phyloP scores from a whole-genome alignment of 2,329 filamentous ascomycete species.

The Xylaria sp. region DNA sequence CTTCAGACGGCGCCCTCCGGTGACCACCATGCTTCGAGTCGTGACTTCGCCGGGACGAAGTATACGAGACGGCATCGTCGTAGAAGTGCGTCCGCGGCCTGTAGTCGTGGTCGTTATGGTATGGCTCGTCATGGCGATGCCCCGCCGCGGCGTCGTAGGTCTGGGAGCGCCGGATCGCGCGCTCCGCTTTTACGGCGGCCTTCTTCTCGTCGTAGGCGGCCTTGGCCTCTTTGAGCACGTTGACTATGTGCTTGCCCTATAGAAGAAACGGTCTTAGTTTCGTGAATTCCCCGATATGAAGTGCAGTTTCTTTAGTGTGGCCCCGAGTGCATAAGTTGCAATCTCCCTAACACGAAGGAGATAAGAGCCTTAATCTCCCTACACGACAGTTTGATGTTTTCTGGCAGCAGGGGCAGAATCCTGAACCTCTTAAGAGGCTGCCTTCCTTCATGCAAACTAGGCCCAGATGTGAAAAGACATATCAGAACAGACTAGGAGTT shows the following conservation, averaged over 20 bases:
- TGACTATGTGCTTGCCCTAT: slow-evolving; percentile 83
- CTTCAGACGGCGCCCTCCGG: slow-evolving; percentile 30
- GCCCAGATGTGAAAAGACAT: no score
- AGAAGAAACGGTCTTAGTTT: not conserved
- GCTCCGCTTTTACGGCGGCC: slow-evolving; percentile 68
- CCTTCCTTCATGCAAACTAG: not conserved
- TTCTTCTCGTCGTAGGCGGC: slow-evolving; percentile 84
- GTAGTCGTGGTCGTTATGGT: slow-evolving; percentile 23
- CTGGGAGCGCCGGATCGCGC: slow-evolving; percentile 54
- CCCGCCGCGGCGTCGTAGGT: slow-evolving; percentile 42
- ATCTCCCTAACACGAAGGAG: not conserved
- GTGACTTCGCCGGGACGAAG: slow-evolving; percentile 41
- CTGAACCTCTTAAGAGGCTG: not conserved
- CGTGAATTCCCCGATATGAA: not conserved
- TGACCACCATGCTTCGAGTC: slow-evolving; percentile 33
- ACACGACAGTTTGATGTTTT: not conserved
- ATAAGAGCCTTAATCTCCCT: not conserved
- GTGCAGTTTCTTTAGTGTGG: slow-evolving; percentile 2
- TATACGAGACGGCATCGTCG: slow-evolving; percentile 34
- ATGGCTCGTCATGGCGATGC: slow-evolving; percentile 23
- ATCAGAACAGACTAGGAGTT: no score
- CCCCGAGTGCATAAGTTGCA: not conserved
- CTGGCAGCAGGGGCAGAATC: slow-evolving; percentile 7
- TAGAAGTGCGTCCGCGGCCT: slow-evolving; percentile 20
- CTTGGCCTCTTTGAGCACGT: slow-evolving; percentile 88